Evolutionary conservation across 352 stramenopile species (phyloP).

Genomic region (Phytophthora pinifolia): DNA sequence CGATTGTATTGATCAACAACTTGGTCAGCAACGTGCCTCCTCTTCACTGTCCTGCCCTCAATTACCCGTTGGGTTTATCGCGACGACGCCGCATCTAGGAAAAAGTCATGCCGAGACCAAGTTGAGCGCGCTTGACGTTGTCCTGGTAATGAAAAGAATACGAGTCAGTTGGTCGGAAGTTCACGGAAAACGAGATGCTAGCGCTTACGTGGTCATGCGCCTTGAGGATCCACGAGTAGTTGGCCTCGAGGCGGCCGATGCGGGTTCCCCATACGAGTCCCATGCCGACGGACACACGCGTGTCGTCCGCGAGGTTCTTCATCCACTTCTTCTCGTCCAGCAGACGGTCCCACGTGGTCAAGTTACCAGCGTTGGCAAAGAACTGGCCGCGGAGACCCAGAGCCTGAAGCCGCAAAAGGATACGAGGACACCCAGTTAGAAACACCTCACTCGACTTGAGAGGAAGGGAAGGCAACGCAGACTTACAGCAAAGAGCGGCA

Average conservation of each 20-base stretch:
- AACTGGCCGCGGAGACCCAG: conserved; percentile 87
- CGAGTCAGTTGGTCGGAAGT: conserved; percentile 3
- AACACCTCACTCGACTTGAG: neutral
- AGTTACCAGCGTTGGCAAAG: conserved; percentile 90
- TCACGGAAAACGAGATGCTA: neutral
- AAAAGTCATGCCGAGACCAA: conserved; percentile 85
- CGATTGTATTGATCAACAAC: conserved; percentile 13
- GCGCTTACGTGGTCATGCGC: conserved; percentile 67
- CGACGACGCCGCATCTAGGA: conserved; percentile 43
- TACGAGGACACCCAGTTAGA: conserved; percentile 13
- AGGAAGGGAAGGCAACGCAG: neutral
- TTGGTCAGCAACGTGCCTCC: neutral
- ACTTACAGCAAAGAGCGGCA: conserved; percentile 81
- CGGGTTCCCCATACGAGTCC: conserved; percentile 87
- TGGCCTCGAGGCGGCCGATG: conserved; percentile 88
- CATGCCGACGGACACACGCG: conserved; percentile 81
- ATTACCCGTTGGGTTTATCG: conserved; percentile 13
- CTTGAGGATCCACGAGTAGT: conserved; percentile 92
- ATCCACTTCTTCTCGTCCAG: conserved; percentile 91
- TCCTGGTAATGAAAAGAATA: conserved; percentile 45
- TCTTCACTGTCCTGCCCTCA: conserved; percentile 1
- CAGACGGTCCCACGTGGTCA: conserved; percentile 85
- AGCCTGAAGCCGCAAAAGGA: conserved; percentile 36
- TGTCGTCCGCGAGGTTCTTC: conserved; percentile 87
- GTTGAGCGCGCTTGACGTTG: conserved; percentile 84